These are phyloP conservation scores for Lathyrus oleraceus DNA, from an alignment of 306 rosid genomes.

Conservation along the genomic window DNA sequence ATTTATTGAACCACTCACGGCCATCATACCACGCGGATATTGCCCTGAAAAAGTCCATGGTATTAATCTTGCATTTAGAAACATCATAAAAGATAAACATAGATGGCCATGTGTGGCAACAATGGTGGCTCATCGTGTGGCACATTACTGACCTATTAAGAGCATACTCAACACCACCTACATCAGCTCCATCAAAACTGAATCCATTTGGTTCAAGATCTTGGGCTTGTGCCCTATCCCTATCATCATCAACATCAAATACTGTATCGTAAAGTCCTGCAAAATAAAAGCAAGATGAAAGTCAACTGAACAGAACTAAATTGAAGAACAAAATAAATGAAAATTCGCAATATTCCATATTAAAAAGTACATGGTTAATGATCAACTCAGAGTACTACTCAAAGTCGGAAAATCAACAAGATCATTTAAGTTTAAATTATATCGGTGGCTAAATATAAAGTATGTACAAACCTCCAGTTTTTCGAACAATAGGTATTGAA, in stretches of 20 bases:
- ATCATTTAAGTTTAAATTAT: conserved; percentile 19
- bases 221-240: conserved; percentile 77
- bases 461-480: conserved; percentile 69
- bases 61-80: conserved; percentile 8
- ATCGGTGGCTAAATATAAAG: not conserved
- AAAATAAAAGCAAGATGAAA: conserved; percentile 24
- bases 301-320: conserved; percentile 28
- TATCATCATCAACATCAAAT: conserved; percentile 76
- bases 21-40: conserved; percentile 76
- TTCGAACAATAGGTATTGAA: conserved; percentile 90
- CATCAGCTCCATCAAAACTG: conserved; percentile 89
- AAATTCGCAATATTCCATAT: not conserved
- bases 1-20: conserved; percentile 76
- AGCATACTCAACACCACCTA: conserved; percentile 84
- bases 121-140: conserved; percentile 2
- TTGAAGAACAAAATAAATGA: conserved; percentile 7
- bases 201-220: conserved; percentile 92
- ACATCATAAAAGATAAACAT: conserved; percentile 2
- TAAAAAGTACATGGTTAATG: conserved; percentile 1
- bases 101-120: not conserved
- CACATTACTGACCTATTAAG: conserved; percentile 69
- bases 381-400: conserved; percentile 22
- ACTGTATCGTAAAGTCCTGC: conserved; percentile 91
- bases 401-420: not conserved
- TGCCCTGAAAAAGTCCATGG: conserved; percentile 62